Conservation (phyloP, 2,329 filamentous ascomycete species). For the Trichoderma semiorbis region DNA sequence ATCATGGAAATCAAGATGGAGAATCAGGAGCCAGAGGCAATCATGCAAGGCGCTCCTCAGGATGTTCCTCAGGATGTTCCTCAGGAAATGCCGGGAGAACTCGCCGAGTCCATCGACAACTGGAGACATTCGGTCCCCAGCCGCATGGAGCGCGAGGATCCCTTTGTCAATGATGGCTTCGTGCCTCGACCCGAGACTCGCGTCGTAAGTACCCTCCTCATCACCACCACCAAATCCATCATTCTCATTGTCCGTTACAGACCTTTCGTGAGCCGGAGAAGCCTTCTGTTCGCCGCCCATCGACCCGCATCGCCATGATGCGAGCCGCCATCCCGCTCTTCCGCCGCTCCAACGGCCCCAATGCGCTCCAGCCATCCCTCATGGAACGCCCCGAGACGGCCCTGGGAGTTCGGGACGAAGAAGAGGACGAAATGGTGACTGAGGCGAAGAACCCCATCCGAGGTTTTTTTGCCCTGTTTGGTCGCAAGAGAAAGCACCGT, state of each 20-base stretch:
- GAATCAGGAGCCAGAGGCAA: background rate
- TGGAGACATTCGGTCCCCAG: slow-evolving; percentile 37
- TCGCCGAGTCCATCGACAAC: slow-evolving; percentile 26
- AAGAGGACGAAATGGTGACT: background rate
- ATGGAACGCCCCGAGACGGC: slow-evolving; percentile 20
- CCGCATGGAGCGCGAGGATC: slow-evolving; percentile 34
- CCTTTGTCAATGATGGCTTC: slow-evolving; percentile 35
- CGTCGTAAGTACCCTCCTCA: slow-evolving; percentile 23
- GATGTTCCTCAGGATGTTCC: background rate
- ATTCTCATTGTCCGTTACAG: background rate
- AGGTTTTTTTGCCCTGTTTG: slow-evolving; percentile 26
- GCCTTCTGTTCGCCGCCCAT: slow-evolving; percentile 23
- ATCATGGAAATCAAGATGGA: background rate
- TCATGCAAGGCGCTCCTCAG: background rate
- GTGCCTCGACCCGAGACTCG: slow-evolving; percentile 30
- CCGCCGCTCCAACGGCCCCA: slow-evolving; percentile 3
- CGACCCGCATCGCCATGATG: slow-evolving; percentile 29
- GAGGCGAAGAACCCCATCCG: slow-evolving; percentile 18
- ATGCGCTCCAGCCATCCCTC: background rate
- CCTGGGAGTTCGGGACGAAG: slow-evolving; percentile 14
- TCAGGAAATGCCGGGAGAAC: slow-evolving; percentile 14
- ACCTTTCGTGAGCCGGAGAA: slow-evolving; percentile 11
- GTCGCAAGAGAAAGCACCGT: slow-evolving; percentile 28
- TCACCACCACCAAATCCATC: background rate
- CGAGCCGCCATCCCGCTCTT: slow-evolving; percentile 29